Conservation (phyloP, 495 filamentous ascomycete species). For the Talaromyces nanjingensis region DNA sequence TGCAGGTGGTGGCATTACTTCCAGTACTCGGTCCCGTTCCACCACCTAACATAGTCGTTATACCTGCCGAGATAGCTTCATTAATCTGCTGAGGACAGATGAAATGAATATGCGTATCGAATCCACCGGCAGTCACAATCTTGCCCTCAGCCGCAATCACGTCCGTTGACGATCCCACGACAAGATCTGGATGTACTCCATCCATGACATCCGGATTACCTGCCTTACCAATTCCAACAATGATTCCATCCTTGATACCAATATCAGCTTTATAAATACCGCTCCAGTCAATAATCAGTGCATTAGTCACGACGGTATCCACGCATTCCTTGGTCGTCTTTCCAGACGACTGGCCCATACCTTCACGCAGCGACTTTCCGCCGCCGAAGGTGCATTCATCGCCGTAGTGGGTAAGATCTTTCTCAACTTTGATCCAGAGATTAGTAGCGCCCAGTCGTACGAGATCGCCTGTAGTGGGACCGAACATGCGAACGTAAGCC, state of each 20-base stretch:
- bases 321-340: constrained; percentile 61
- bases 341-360: constrained; percentile 91
- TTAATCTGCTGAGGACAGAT: constrained; percentile 94
- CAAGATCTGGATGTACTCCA: constrained; percentile 68
- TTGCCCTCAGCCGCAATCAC: constrained; percentile 92
- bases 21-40: constrained; percentile 95
- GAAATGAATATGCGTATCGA: constrained; percentile 93
- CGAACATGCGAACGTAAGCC: constrained; percentile 83
- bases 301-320: constrained; percentile 89
- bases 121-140: constrained; percentile 87
- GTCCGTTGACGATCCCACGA: constrained; percentile 87
- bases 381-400: constrained; percentile 96
- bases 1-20: constrained; percentile 93
- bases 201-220: constrained; percentile 98
- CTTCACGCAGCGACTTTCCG: constrained; percentile 89
- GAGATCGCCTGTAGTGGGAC: constrained; percentile 80
- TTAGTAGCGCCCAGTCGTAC: constrained; percentile 79
- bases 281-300: constrained; percentile 82
- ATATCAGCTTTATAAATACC: constrained; percentile 98
- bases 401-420: constrained; percentile 75
- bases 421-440: constrained; percentile 89
- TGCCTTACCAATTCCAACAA: constrained; percentile 89
- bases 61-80: constrained; percentile 78
- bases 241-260: constrained; percentile 82
- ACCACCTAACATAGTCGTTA: constrained; percentile 89